Base-by-base conservation (phyloP, 306 rosid species). In the Clitoria ternatea region DNA sequence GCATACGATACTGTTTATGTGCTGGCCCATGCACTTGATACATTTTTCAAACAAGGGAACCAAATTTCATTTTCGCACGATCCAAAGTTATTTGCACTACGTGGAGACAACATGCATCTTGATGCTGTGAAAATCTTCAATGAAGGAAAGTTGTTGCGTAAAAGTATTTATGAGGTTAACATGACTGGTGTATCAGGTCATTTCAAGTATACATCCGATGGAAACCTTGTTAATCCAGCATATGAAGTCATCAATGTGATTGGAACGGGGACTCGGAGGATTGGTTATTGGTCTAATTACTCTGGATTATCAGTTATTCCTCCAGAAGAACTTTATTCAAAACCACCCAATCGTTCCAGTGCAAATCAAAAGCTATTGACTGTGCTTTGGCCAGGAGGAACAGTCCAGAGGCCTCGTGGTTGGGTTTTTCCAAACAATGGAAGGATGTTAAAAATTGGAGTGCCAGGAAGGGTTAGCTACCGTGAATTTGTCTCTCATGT, bases 391-490 rank as follows among this genome's bases (percentile, higher is more conserved):
- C 99, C 99, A 2, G 99, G 99, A 69, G 88, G 87, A 30, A 74
- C 89, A 32, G 50, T 80, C 5, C 81, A 84, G 57, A 82, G 23
- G 73, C 99, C 99, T 59, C 97, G 96, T 3, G 98, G 98, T 40
- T 94, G 99, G 99, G 91, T 85, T 61, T 94, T 94, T 64, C 99
- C 99, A 26, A 87, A 82, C 91, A 86, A 77, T 71, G 99, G 97
- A 75, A 83, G 85, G 72, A 72, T 81, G 30, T 83, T 94, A 83
- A 85, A 43, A 70, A 83, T 94, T 42, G 99, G 92, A 75, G 91
- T 94, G 20, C 96, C 97, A 0, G 84, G 15, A 36, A 80, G 91
- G 79, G 83, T 85, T 76, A 87, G 97, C 75, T 94, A 72, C 79
- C 86, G 66, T 5, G 91, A 89, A 57, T 87, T 91, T 70, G 77